Percentiles rank a stretch among this genome's conserved stretches.
These are phyloP conservation scores for Violaceomyces palustris DNA, from an alignment of 1,284 basidiomycete genomes.

Conservation along the genomic window DNA sequence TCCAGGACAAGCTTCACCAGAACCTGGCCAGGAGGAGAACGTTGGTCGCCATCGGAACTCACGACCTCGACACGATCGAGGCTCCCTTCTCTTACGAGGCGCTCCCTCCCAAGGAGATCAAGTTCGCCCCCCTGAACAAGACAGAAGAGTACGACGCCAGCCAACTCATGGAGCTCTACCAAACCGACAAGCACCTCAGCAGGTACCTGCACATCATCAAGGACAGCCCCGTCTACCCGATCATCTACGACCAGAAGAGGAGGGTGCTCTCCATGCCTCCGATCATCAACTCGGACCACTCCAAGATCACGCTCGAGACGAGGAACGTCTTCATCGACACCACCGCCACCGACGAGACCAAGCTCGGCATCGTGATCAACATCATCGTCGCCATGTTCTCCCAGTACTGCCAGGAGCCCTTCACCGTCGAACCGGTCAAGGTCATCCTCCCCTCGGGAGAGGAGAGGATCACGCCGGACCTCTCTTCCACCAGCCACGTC, in stretches of 20 bases:
- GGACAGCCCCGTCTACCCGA: constrained; percentile 91
- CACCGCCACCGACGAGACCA: constrained; percentile 96
- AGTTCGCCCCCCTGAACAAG: constrained; percentile 80
- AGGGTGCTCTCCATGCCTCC: constrained; percentile 93
- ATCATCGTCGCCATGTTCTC: constrained; percentile 95
- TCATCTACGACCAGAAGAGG: constrained; percentile 87
- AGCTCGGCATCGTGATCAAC: constrained; percentile 89
- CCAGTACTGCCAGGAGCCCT: constrained; percentile 87
- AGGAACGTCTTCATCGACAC: constrained; percentile 93
- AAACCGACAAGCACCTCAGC: constrained; percentile 87
- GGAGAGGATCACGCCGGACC: constrained; percentile 71
- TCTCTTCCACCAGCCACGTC: constrained; percentile 67
- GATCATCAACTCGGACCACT: constrained; percentile 64
- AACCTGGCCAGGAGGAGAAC: constrained; percentile 86
- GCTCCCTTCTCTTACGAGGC: constrained; percentile 90
- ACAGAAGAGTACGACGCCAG: constrained; percentile 57
- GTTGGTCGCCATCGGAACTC: constrained; percentile 93
- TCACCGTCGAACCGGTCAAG: constrained; percentile 56
- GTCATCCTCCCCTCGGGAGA: constrained; percentile 58
- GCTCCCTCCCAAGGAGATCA: constrained; percentile 78
- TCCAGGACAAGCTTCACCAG: constrained; percentile 93
- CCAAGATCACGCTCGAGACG: constrained; percentile 92
- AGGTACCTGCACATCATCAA: constrained; percentile 88
- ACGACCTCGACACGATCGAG: constrained; percentile 85
- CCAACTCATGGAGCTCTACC: constrained; percentile 58